Percentiles rank a stretch among this genome's conserved stretches.
Conservation (phyloP, 768 basidiomycete genomes). For the Filobasidium wieringae region DNA sequence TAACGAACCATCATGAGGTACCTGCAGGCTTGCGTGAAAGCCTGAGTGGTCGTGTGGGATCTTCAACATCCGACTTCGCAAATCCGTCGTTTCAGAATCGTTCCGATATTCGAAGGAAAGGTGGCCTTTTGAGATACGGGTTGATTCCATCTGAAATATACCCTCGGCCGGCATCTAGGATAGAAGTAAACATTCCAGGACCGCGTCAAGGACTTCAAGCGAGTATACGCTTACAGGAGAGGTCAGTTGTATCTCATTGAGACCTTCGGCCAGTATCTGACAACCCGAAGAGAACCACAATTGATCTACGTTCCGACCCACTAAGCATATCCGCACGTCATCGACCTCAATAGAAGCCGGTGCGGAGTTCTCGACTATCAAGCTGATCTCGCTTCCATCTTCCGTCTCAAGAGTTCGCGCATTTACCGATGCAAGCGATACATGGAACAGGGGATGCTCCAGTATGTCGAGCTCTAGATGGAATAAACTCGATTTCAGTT, state of each 20-base stretch:
- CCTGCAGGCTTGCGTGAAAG: slow-evolving; percentile 50
- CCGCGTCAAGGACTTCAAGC: neutral
- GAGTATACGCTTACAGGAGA: slow-evolving; percentile 54
- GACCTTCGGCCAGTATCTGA: slow-evolving; percentile 49
- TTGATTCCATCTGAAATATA: slow-evolving; percentile 41
- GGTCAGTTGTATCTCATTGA: slow-evolving; percentile 49
- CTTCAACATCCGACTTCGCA: slow-evolving; percentile 42
- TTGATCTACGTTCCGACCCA: slow-evolving; percentile 54
- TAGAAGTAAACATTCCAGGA: neutral
- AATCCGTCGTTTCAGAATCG: neutral
- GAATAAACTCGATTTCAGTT: neutral
- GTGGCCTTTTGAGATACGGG: slow-evolving; percentile 4
- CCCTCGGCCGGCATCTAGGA: slow-evolving; percentile 59
- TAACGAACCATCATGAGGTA: slow-evolving; percentile 31
- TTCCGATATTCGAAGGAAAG: slow-evolving; percentile 16
- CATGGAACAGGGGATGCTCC: slow-evolving; percentile 57
- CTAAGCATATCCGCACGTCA: slow-evolving; percentile 51
- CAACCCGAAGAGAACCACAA: slow-evolving; percentile 48
- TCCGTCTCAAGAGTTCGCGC: slow-evolving; percentile 50
- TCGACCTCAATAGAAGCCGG: slow-evolving; percentile 46
- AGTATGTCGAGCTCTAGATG: slow-evolving; percentile 5
- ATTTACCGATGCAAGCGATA: slow-evolving; percentile 43
- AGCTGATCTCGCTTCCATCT: slow-evolving; percentile 47
- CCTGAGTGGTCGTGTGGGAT: slow-evolving; percentile 55
- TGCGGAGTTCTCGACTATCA: slow-evolving; percentile 5